Base-by-base conservation (phyloP, 805 yeast species). In the Maudiozyma turicensis region DNA sequence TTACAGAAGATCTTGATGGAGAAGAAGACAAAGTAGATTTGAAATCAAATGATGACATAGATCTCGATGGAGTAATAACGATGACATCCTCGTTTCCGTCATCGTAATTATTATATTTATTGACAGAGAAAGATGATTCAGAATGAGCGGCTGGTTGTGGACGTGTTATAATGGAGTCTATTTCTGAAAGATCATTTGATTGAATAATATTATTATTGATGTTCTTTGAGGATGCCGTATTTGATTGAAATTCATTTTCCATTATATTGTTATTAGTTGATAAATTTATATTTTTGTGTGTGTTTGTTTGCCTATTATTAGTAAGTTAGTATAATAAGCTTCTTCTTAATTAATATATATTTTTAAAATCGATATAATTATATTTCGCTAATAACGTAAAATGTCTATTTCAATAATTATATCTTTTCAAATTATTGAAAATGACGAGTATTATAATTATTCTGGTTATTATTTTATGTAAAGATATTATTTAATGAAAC, bases 191-290 rank as follows among this genome's bases (percentile, higher is more conserved):
- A 13, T 40, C 33, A 29, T 7, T 8, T 28, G 43, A 40, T 11
- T 39, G 14, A 39, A 26, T n/a, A 39, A 15, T 39, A n/a, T 14
- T 7, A 39, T 11, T n/a, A 8, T 39, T n/a, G 8, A 20, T 28
- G 20, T 42, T 42, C 2, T 42, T 37, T 42, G 28, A 29, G 6
- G 34, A 30, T 42, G 44, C 44, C 44, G 44, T 42, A 42, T 42
- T 42, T 28, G 43, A 40, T 11, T 11, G 10, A 15, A 13, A 28
- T 29, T 32, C 43, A 40, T 40, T 40, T 40, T 40, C 29, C 40
- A 38, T 38, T 38, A 38, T 38, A 26, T 20, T 15, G 14, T 15
- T n/a, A 35, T 14, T 7, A 33, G 35, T 11, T n/a, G 38, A 35
- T n/a, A 35, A 35, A 5, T 35, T 35, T 9, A 11, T 8, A 39